Conservation (phyloP, 2,329 filamentous ascomycete species). For the Stenocarpella maydis region DNA sequence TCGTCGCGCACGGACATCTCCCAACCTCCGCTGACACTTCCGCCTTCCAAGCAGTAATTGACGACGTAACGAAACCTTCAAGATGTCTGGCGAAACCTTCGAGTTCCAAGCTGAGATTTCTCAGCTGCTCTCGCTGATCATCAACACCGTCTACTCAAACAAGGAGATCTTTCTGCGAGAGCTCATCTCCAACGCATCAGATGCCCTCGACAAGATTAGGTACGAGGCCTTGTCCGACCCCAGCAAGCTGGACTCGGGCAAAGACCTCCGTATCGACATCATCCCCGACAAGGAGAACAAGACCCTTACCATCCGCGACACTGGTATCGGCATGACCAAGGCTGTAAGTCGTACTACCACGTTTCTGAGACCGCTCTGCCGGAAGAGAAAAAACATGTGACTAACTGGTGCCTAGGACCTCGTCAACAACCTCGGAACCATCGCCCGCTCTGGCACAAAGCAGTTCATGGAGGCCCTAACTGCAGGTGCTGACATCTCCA, state of each 20-base stretch:
- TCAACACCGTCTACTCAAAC: conserved; percentile 99
- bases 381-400: neutral
- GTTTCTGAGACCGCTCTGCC: neutral
- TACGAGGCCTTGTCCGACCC: conserved; percentile 98
- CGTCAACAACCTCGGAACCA: conserved; percentile 99
- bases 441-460: conserved; percentile 98
- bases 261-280: conserved; percentile 99
- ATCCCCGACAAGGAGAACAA: conserved; percentile 97
- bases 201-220: conserved; percentile 99
- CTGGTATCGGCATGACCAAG: conserved; percentile 99
- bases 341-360: conserved; percentile 71
- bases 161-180: conserved; percentile 99
- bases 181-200: conserved; percentile 96
- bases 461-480: conserved; percentile 99
- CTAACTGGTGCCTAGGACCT: conserved; percentile 73
- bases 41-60: conserved; percentile 28
- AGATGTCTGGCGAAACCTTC: conserved; percentile 91
- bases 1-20: neutral
- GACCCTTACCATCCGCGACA: conserved; percentile 96
- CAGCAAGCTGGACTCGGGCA: conserved; percentile 94
- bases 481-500: conserved; percentile 98
- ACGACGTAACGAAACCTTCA: conserved; percentile 47
- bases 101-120: conserved; percentile 99
- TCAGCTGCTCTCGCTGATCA: conserved; percentile 99
- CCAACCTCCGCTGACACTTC: neutral